These are phyloP conservation scores for Solanum ossicruentum DNA, from an alignment of 257 asterid species.

Conservation along the genomic window DNA sequence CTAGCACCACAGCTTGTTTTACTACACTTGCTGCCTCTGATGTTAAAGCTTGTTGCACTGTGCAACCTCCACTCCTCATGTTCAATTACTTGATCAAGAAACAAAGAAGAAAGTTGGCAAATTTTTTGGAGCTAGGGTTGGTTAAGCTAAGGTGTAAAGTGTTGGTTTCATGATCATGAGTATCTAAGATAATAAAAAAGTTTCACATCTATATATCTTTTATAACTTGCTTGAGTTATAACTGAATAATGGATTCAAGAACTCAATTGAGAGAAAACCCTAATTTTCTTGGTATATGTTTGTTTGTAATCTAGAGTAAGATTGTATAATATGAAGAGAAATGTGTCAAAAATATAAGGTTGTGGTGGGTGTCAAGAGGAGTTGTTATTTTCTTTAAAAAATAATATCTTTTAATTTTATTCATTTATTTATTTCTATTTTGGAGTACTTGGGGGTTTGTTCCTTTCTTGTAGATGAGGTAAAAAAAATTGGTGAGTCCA, in stretches of 20 bases:
- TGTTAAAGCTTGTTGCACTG: conserved; percentile 49
- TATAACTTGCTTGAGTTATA: background rate
- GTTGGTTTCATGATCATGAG: background rate
- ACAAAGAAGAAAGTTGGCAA: background rate
- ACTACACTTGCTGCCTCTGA: conserved; percentile 47
- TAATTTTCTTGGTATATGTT: background rate
- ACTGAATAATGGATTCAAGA: background rate
- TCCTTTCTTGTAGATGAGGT: conserved; percentile 66
- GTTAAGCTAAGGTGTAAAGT: background rate
- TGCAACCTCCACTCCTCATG: conserved; percentile 67
- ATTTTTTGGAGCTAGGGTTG: background rate
- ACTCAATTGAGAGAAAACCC: background rate
- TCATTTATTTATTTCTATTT: background rate
- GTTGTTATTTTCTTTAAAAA: background rate
- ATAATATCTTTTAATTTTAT: background rate
- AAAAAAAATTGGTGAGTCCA: conserved; percentile 35
- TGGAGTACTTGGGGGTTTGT: conserved; percentile 4
- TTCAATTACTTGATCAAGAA: background rate
- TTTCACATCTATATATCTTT: background rate
- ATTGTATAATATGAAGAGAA: background rate
- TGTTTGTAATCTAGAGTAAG: background rate
- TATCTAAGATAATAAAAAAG: background rate
- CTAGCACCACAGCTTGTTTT: conserved; percentile 53
- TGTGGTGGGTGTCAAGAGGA: background rate
- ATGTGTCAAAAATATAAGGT: background rate